These are phyloP conservation scores for Petunia hybrid DNA, from an alignment of 305 asterid species.

Conservation along the genomic window DNA sequence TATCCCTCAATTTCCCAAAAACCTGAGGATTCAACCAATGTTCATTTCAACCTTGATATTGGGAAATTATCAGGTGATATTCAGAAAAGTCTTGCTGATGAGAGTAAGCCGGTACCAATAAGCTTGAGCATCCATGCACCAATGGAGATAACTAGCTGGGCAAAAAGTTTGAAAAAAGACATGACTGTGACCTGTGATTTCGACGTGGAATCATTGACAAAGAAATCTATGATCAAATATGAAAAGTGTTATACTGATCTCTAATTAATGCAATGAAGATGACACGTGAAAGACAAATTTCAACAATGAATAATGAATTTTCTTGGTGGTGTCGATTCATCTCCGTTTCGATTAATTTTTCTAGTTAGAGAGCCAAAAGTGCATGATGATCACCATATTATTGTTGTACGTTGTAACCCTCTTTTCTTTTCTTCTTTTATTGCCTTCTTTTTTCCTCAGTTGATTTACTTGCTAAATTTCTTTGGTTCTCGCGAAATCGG, in stretches of 20 bases:
- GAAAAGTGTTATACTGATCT: conserved; percentile 54
- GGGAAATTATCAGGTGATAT: conserved; percentile 37
- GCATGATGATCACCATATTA: background rate
- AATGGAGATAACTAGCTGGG: conserved; percentile 58
- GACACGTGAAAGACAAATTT: background rate
- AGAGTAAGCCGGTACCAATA: conserved; percentile 40
- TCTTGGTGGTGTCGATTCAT: background rate
- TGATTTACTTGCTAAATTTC: background rate
- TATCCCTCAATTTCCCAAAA: conserved; percentile 28
- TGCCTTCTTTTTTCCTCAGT: background rate
- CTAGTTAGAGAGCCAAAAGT: background rate
- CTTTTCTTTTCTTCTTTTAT: conserved; percentile 18
- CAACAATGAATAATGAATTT: background rate
- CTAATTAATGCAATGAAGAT: conserved; percentile 31
- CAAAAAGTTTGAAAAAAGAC: conserved; percentile 38
- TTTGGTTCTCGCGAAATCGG: background rate
- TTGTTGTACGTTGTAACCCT: background rate
- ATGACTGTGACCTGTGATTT: conserved; percentile 56
- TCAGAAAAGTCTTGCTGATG: conserved; percentile 31
- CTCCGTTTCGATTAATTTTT: background rate
- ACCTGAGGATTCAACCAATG: conserved; percentile 28
- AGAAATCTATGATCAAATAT: conserved; percentile 46
- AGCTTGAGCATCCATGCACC: conserved; percentile 44
- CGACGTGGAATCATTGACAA: conserved; percentile 45
- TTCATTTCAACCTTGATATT: conserved; percentile 43